Evolutionary conservation across 306 rosid genomes (phyloP), one percentile per base, ranked within the genome.

Genomic region (Ceratonia siliqua): DNA sequence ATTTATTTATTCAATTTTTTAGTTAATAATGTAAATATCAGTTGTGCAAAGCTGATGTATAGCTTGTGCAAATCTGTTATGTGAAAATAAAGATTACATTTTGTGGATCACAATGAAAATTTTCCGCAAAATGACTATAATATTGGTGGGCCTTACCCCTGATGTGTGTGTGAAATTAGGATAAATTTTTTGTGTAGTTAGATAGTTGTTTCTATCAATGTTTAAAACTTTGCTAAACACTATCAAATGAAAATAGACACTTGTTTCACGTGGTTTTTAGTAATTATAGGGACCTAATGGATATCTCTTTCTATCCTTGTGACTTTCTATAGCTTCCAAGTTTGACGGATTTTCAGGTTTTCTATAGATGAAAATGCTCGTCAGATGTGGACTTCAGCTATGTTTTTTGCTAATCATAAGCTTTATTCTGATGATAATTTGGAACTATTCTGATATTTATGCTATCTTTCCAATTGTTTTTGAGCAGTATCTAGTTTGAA

Each of bases 271-370:
- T 61, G 57, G 45, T 6, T 61, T 73, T 82, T 58, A 65, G 55
- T 62, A 33, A 22, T 68, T 82, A 62, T 82, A 10, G 42, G 24
- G 64, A 59, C 20, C 68, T 68, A 10, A 68, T 36, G 79, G 73
- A 21, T 5, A n/a, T 61, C 20, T 33, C 17, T 50, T 67, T 1
- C 65, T 73, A 57, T 35, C 38, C 50, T 64, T 56, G 18, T 25
- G 59, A 68, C 20, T 54, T 46, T 77, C 49, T 78, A 57, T 33
- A 72, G 30, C 46, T 73, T 61, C 41, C 52, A 38, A 36, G 66
- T 52, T 55, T 5, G 2, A 68, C 54, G 65, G 50, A 27, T 78
- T 41, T 56, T 64, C 24, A 21, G 43, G 45, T 73, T 62, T 71
- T 42, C 33, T 71, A 6, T 20, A 8, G 57, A 50, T 50, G 58